Conservation (phyloP, 129 eudicot species). For the Calendula officinalis region DNA sequence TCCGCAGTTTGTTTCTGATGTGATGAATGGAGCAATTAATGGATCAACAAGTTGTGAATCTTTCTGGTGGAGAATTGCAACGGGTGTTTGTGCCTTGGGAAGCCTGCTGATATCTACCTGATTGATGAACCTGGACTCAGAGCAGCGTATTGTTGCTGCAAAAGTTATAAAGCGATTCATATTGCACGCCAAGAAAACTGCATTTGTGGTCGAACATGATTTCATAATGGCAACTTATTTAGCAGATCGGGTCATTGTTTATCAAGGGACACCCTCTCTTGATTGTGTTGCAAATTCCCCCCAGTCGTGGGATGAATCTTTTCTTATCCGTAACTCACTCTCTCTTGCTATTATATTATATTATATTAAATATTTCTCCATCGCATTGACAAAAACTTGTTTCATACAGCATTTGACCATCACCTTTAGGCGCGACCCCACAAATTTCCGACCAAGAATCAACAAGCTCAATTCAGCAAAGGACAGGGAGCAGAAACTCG, state of each 20-base stretch:
- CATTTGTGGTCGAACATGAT: constrained; percentile 91
- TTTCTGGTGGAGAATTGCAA: constrained; percentile 83
- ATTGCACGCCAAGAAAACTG: constrained; percentile 85
- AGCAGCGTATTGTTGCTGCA: constrained; percentile 91
- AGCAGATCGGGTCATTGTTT: constrained; percentile 86
- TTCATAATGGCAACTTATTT: constrained; percentile 89
- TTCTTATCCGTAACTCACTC: constrained; percentile 70
- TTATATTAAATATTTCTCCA: not conserved
- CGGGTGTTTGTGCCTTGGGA: constrained; percentile 85
- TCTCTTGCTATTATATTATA: too few species aligned
- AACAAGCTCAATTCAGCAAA: not conserved
- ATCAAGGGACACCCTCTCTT: constrained; percentile 72
- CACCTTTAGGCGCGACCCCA: not conserved
- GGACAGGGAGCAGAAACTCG: constrained; percentile 4
- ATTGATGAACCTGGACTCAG: constrained; percentile 90
- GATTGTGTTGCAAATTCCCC: constrained; percentile 85
- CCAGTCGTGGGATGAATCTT: constrained; percentile 83
- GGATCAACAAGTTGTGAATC: constrained; percentile 84
- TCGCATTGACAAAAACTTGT: not conserved
- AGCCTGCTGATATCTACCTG: constrained; percentile 92
- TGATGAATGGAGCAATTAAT: constrained; percentile 85
- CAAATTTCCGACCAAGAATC: not conserved
- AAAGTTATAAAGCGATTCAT: constrained; percentile 89
- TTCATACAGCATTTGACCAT: not conserved
- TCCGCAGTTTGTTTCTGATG: constrained; percentile 90